Percentiles rank a stretch among this genome's conserved stretches.
Evolutionary conservation across 2,329 filamentous ascomycete species (phyloP).

Genomic region (Chaetomium olivaceum): DNA sequence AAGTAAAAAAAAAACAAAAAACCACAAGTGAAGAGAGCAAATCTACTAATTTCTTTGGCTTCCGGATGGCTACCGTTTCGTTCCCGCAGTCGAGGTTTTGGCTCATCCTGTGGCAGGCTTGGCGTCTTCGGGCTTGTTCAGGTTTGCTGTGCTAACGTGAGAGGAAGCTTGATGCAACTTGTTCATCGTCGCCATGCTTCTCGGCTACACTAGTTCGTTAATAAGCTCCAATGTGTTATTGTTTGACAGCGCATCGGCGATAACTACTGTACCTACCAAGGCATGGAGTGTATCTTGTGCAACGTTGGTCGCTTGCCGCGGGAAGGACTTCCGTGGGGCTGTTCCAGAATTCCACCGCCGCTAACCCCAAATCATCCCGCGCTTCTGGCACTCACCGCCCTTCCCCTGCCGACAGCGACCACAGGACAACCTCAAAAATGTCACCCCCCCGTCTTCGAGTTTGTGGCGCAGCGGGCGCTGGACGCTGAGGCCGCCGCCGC

Average conservation of each 20-base stretch:
- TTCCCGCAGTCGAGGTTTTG: no score
- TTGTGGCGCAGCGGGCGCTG: conserved; percentile 14
- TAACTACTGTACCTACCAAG: no score
- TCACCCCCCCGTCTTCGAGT: background rate
- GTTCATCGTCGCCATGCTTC: background rate
- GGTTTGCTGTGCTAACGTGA: background rate
- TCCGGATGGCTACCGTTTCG: no score
- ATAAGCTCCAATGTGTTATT: background rate
- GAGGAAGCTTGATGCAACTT: background rate
- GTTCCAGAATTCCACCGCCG: background rate
- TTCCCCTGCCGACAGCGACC: background rate
- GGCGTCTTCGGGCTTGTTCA: background rate
- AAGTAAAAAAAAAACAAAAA: no score
- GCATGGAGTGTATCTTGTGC: background rate
- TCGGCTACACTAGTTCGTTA: background rate
- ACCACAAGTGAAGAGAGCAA: no score
- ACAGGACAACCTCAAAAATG: background rate
- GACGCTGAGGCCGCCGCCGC: background rate
- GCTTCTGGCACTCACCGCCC: conserved; percentile 15
- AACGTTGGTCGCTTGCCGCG: background rate
- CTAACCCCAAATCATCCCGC: conserved; percentile 1
- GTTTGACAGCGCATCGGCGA: background rate
- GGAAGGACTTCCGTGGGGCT: background rate
- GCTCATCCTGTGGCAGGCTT: no score
- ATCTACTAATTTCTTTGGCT: no score